Conservation (phyloP, 495 filamentous ascomycete genomes). For the Amphirosellinia nigrospora region DNA sequence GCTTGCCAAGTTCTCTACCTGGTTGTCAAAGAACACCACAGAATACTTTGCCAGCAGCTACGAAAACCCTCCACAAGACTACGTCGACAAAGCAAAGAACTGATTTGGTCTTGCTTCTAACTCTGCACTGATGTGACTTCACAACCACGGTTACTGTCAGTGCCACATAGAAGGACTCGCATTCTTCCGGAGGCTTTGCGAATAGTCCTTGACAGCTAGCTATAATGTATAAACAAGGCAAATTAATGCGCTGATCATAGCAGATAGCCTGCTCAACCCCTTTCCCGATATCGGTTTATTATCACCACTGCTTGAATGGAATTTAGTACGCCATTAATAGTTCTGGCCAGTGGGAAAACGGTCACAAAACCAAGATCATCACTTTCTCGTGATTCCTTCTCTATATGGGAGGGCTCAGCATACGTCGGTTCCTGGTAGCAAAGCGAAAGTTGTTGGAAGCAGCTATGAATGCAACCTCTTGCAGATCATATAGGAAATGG, state of each 20-base stretch:
- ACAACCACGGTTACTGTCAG: background rate
- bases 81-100: constrained; percentile 55
- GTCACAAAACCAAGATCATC: background rate
- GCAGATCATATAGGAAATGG: background rate
- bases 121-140: background rate
- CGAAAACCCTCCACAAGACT: constrained; percentile 61
- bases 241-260: background rate
- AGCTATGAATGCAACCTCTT: background rate
- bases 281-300: background rate
- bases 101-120: background rate
- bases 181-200: background rate
- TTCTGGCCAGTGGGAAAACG: background rate
- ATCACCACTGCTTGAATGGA: background rate
- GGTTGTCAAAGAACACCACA: constrained; percentile 74
- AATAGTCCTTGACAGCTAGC: background rate
- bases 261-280: background rate
- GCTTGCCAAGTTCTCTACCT: constrained; percentile 77
- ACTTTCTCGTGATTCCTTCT: background rate
- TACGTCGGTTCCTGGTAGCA: background rate
- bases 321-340: background rate
- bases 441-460: background rate
- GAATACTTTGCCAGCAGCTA: constrained; percentile 82
- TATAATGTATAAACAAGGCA: background rate
- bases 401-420: background rate
- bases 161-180: background rate